Conservation (phyloP, 2,329 filamentous ascomycete species). For the Colletotrichum musae region DNA sequence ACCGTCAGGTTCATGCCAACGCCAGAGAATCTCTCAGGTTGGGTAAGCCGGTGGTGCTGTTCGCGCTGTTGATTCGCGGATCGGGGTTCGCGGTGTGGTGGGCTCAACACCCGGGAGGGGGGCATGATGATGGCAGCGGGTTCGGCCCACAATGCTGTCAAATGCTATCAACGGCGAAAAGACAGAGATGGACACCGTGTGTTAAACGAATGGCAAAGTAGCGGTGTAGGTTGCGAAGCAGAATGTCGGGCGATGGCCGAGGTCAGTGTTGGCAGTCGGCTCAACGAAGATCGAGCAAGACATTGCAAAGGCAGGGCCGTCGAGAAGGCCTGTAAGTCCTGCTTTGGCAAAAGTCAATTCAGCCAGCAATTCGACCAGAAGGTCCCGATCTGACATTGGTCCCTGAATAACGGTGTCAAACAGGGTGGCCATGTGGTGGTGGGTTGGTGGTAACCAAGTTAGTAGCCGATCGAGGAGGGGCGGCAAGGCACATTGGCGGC, state of each 20-base stretch:
- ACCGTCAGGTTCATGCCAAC: not conserved
- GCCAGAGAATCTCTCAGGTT: not conserved
- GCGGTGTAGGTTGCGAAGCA: slow-evolving; percentile 9
- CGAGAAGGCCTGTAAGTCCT: not conserved
- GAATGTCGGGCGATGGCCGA: slow-evolving; percentile 2
- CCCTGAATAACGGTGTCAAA: slow-evolving; percentile 29
- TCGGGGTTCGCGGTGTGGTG: slow-evolving; percentile 1
- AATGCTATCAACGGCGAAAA: not conserved
- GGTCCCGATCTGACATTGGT: slow-evolving; percentile 13
- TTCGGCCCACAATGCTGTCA: not conserved
- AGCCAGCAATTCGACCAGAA: slow-evolving; percentile 19
- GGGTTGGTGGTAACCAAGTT: slow-evolving; percentile 29
- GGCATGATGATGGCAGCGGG: slow-evolving; percentile 3
- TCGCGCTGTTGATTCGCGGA: slow-evolving; percentile 11
- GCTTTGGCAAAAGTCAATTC: slow-evolving; percentile 2
- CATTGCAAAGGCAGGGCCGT: not conserved
- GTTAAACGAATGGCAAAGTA: not conserved
- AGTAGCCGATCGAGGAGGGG: slow-evolving; percentile 37
- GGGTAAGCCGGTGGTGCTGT: not conserved
- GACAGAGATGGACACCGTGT: not conserved
- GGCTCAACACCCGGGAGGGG: slow-evolving; percentile 18
- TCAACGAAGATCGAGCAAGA: not conserved
- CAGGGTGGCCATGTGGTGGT: slow-evolving; percentile 40
- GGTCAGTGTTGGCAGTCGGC: not conserved
- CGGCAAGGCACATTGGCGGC: slow-evolving; percentile 38